Evolutionary conservation across 1,284 basidiomycete genomes (phyloP), one percentile per base, ranked within the genome.

Genomic region (Sporisorium exsertum): DNA sequence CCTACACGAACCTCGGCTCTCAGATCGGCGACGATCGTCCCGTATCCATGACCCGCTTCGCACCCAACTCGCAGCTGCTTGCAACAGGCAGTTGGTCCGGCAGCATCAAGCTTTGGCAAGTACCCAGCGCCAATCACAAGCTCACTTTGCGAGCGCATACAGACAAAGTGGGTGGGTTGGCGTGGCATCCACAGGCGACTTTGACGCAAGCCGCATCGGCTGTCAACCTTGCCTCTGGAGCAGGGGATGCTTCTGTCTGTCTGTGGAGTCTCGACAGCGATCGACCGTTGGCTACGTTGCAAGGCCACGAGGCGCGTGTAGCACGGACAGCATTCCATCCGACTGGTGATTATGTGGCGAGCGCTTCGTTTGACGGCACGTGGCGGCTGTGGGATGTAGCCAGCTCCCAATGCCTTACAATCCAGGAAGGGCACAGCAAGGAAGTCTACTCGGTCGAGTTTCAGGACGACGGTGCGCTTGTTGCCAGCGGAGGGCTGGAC

Each of bases 11-110:
- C 80, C 90, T 98, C 50, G 97, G 97, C 27, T 97, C 96, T 0
- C 97, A 99, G 88, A 94, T 98, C 78, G 96, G 95, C 56, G 97
- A 97, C 84, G 94, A 97, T 74, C 90, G 97, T 54, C 95, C 96
- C 1, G 90, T 99, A 71, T 93, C 94, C 1, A 92, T 94, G 87
- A 93, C 97, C 32, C 92, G 97, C 26, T 99, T 99, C 86, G 91
- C 96, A 1, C 97, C 97, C 5, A 92, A 97, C 84, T 92, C 92
- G 77, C 87, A 93, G 82, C 89, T 93, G 50, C 88, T 99, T 29
- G 93, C 94, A 1, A 97, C 96, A 0, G 94, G 92, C 4, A 94
- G 93, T 78, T 99, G 97, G 97, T 94, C 95, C 13, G 97, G 97
- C 26, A 91, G 91, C 46, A 91, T 95, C 33, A 97, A 95, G 87